Conservation (phyloP, 257 asterid genomes). For the Cruciata laevipes region DNA sequence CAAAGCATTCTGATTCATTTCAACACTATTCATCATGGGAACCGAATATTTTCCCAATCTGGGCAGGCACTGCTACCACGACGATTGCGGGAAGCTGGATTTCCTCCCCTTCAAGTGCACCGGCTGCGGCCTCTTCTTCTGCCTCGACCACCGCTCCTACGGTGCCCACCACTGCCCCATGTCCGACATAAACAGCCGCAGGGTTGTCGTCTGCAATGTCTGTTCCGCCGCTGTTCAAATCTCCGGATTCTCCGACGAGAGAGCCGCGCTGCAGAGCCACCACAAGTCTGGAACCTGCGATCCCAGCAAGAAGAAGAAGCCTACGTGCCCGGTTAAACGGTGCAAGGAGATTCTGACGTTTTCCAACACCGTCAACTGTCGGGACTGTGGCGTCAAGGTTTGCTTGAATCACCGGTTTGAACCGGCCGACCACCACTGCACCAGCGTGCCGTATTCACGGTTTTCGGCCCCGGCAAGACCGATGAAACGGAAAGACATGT, state of each 20-base stretch:
- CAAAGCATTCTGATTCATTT: background rate
- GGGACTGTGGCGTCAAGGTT: constrained; percentile 46
- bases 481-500: constrained; percentile 27
- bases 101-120: constrained; percentile 82
- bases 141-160: constrained; percentile 71
- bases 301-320: constrained; percentile 70
- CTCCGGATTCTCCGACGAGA: constrained; percentile 59
- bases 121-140: constrained; percentile 49
- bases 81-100: constrained; percentile 77
- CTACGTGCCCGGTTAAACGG: constrained; percentile 56
- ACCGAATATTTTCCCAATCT: constrained; percentile 86
- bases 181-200: constrained; percentile 53
- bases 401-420: constrained; percentile 75
- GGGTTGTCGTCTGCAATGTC: constrained; percentile 57
- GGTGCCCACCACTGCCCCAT: constrained; percentile 69
- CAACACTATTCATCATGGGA: constrained; percentile 32
- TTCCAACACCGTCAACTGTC: constrained; percentile 72
- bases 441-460: constrained; percentile 6
- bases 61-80: constrained; percentile 69
- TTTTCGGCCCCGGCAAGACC: constrained; percentile 7
- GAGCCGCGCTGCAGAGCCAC: constrained; percentile 45
- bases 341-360: constrained; percentile 72
- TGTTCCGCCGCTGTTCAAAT: constrained; percentile 72
- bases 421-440: constrained; percentile 70
- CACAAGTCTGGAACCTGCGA: constrained; percentile 67